phyloP scores from a whole-genome alignment of 305 asterid species.

The Solanum hybrid region DNA sequence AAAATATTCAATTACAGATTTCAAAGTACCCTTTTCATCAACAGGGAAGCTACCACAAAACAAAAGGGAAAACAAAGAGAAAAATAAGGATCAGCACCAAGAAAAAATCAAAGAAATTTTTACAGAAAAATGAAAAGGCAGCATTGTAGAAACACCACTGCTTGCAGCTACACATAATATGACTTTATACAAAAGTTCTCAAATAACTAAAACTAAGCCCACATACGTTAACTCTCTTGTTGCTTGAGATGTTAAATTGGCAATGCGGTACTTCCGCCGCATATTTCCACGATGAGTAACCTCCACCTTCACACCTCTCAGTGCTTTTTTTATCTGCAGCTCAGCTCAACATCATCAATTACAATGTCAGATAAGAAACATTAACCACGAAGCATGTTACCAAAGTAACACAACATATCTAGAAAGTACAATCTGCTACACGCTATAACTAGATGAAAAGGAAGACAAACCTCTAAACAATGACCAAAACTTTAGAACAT shows the following conservation, averaged over 20 bases:
- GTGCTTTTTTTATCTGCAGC: slow-evolving; percentile 71
- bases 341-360: not conserved
- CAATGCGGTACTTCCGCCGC: slow-evolving; percentile 77
- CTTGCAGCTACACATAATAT: not conserved
- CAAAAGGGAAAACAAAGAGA: not conserved
- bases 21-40: slow-evolving; percentile 69
- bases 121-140: not conserved
- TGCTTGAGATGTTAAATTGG: slow-evolving; percentile 78
- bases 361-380: not conserved
- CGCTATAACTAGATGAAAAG: not conserved
- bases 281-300: slow-evolving; percentile 91
- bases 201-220: not conserved
- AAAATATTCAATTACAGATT: slow-evolving; percentile 69
- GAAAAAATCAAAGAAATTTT: not conserved
- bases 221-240: slow-evolving; percentile 79
- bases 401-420: not conserved
- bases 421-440: not conserved
- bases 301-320: slow-evolving; percentile 86
- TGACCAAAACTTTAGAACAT: not conserved
- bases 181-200: not conserved
- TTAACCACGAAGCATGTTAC: not conserved
- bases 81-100: not conserved
- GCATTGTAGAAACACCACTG: not conserved
- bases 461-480: not conserved
- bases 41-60: slow-evolving; percentile 52